phyloP scores from a whole-genome alignment of 139 green algal species.

The Chlorella sp. region DNA sequence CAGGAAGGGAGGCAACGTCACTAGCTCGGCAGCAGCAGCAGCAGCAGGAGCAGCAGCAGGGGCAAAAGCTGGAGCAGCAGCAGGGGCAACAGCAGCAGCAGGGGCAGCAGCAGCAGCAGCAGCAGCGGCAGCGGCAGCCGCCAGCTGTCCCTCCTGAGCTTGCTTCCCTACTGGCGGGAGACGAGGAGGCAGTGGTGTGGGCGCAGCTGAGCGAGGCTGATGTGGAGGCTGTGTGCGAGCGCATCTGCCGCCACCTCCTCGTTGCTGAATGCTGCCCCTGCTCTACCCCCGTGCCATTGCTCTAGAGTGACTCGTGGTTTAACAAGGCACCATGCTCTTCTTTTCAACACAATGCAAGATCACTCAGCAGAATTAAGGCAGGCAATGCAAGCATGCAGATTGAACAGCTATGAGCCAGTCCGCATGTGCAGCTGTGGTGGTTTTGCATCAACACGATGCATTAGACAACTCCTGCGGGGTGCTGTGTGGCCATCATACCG shows the following conservation, averaged over 20 bases:
- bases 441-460: too few species aligned
- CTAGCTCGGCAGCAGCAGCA: background rate
- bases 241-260: background rate
- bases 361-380: background rate
- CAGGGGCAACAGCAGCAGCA: background rate
- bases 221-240: conserved; percentile 3
- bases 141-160: too few species aligned
- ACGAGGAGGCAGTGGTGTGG: too few species aligned
- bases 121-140: background rate
- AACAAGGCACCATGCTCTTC: background rate
- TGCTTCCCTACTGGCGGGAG: background rate
- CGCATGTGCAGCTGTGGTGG: too few species aligned
- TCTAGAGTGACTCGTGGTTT: background rate
- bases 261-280: conserved; percentile 2
- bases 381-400: background rate
- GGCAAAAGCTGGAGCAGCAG: background rate
- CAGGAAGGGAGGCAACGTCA: background rate
- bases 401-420: background rate
- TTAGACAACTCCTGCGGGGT: too few species aligned
- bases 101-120: background rate
- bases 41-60: background rate
- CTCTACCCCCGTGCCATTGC: background rate
- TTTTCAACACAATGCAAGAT: background rate
- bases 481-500: too few species aligned
- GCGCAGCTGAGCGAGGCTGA: background rate